A percentile compares a stretch with the other conserved stretches of the same genome.
Conservation (phyloP, 768 basidiomycete species). For the Lentinula lateritia region DNA sequence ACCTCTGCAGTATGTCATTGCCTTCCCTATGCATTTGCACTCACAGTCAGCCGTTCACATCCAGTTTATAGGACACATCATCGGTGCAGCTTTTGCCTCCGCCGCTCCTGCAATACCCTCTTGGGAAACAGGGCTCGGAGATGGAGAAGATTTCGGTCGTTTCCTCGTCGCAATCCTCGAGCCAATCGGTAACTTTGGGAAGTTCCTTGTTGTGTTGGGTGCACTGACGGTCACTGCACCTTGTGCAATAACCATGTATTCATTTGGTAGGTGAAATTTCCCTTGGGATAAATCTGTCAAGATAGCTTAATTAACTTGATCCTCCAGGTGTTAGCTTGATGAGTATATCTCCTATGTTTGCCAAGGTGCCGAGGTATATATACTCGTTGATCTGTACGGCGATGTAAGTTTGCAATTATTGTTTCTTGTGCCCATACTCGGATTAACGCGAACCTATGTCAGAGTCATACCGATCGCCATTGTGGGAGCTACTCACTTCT, state of each 20-base stretch:
- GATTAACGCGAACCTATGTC: background rate
- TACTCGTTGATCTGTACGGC: conserved; percentile 61
- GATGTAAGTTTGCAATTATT: conserved; percentile 40
- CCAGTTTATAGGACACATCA: conserved; percentile 38
- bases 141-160: conserved; percentile 54
- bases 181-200: conserved; percentile 61
- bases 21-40: background rate
- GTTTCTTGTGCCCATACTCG: background rate
- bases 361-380: conserved; percentile 61
- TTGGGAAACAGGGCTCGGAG: conserved; percentile 51
- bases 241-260: conserved; percentile 75
- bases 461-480: conserved; percentile 68
- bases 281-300: background rate
- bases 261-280: conserved; percentile 38
- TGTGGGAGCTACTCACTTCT: conserved; percentile 64
- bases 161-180: conserved; percentile 56
- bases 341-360: conserved; percentile 49
- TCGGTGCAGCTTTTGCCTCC: conserved; percentile 65
- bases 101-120: conserved; percentile 48
- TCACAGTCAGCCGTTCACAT: background rate
- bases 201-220: conserved; percentile 66
- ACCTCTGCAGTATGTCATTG: conserved; percentile 45
- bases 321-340: conserved; percentile 55
- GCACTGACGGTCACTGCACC: conserved; percentile 72
- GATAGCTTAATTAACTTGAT: background rate